Percentiles rank a stretch among this genome's conserved stretches.
Conservation (phyloP, 805 yeast species). For the Candida ficus region DNA sequence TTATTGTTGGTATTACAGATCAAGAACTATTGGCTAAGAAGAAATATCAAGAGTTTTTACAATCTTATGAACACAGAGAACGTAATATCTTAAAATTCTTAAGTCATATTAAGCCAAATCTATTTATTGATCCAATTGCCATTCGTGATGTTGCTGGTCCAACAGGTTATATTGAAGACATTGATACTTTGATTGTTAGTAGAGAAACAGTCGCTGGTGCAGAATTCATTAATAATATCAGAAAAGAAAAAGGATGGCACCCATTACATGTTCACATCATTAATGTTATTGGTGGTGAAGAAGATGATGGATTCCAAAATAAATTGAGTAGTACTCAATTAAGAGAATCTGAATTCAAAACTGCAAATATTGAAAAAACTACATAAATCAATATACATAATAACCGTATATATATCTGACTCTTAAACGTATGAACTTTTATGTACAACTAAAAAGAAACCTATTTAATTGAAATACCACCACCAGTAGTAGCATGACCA, state of each 20-base stretch:
- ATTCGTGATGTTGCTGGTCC: constrained; percentile 93
- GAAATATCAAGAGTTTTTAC: constrained; percentile 60
- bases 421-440: too few species aligned
- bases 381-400: too few species aligned
- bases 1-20: constrained; percentile 86
- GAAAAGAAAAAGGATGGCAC: constrained; percentile 52
- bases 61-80: constrained; percentile 51
- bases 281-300: constrained; percentile 62
- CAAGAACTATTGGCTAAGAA: constrained; percentile 67
- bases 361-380: background rate
- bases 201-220: constrained; percentile 79
- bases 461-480: constrained; percentile 33
- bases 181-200: constrained; percentile 78
- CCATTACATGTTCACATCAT: constrained; percentile 48
- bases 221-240: constrained; percentile 56
- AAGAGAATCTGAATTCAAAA: constrained; percentile 36
- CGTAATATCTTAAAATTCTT: constrained; percentile 46
- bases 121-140: constrained; percentile 48
- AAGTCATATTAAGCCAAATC: constrained; percentile 37
- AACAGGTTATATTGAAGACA: constrained; percentile 67
- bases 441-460: too few species aligned
- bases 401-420: too few species aligned
- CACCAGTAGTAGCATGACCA: constrained; percentile 34
- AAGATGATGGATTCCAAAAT: constrained; percentile 51
- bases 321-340: constrained; percentile 84